A percentile compares a stretch with the other conserved stretches of the same genome.
phyloP scores from a whole-genome alignment of 2,329 filamentous ascomycete species.

The Fusarium sp. region DNA sequence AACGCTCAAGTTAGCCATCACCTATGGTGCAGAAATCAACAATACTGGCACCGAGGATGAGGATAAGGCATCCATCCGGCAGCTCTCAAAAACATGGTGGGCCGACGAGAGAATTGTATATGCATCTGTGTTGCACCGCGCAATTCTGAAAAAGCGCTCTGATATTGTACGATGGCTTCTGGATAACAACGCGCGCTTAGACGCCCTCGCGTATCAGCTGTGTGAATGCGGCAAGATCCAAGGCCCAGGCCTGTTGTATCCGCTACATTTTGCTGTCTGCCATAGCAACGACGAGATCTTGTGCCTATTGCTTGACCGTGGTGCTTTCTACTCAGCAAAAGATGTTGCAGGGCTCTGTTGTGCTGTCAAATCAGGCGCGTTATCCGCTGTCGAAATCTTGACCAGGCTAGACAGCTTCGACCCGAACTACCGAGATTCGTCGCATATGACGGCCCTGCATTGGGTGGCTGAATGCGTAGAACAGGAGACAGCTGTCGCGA shows the following conservation, averaged over 20 bases:
- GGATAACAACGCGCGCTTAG: neutral
- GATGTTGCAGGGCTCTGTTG: neutral
- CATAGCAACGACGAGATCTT: neutral
- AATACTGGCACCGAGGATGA: neutral
- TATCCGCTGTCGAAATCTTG: neutral
- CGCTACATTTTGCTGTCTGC: neutral
- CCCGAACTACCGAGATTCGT: neutral
- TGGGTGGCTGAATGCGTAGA: neutral
- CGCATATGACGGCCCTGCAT: neutral
- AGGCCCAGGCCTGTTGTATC: neutral
- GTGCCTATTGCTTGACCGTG: neutral
- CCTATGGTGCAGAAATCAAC: neutral
- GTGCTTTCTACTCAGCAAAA: neutral
- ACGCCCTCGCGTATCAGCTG: neutral
- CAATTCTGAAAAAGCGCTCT: neutral
- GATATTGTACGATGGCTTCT: constrained; percentile 2
- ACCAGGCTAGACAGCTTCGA: neutral
- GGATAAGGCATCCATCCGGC: neutral
- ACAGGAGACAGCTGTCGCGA: neutral
- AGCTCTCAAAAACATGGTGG: too few relatives aligned
- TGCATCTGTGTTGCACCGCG: neutral
- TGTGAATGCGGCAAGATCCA: neutral
- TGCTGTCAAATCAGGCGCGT: neutral
- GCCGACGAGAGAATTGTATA: too few relatives aligned
- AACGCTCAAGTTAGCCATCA: neutral